Evolutionary conservation across 2,329 filamentous ascomycete species (phyloP).

Genomic region (Phialophora tarda): DNA sequence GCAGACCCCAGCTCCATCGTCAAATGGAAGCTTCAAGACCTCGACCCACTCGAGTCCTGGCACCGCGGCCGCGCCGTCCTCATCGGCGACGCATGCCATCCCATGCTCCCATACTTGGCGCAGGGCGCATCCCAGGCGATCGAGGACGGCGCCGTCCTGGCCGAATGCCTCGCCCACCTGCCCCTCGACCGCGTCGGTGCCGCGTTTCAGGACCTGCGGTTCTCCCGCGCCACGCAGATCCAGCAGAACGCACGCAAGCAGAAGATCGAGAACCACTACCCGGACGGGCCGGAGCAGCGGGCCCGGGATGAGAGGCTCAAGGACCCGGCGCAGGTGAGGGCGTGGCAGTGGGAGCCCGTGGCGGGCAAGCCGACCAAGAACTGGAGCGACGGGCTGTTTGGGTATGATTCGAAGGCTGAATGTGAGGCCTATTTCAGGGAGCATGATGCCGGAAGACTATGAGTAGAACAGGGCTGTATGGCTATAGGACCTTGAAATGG

Average conservation of each 20-base stretch:
- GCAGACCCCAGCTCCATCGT: slow-evolving; percentile 16
- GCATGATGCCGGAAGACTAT: slow-evolving; percentile 1
- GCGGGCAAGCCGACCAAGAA: slow-evolving; percentile 13
- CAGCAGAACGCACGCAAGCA: slow-evolving; percentile 10
- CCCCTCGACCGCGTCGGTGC: slow-evolving; percentile 9
- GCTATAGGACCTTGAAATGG: background rate
- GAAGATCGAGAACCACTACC: slow-evolving; percentile 16
- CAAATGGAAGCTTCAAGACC: slow-evolving; percentile 17
- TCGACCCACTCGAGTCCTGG: slow-evolving; percentile 11
- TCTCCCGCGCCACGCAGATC: slow-evolving; percentile 13
- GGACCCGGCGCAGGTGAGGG: slow-evolving; percentile 10
- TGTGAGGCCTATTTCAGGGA: slow-evolving; percentile 13
- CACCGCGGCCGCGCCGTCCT: slow-evolving; percentile 13
- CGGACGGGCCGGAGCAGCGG: slow-evolving; percentile 11
- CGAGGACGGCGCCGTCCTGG: slow-evolving; percentile 14
- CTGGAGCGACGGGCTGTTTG: slow-evolving; percentile 16
- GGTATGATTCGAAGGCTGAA: slow-evolving; percentile 12
- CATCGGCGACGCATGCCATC: slow-evolving; percentile 11
- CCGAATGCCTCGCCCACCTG: slow-evolving; percentile 13
- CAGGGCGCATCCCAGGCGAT: slow-evolving; percentile 5
- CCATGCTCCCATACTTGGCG: slow-evolving; percentile 2
- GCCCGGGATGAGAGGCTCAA: slow-evolving; percentile 15
- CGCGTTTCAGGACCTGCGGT: slow-evolving; percentile 11
- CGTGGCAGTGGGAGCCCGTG: slow-evolving; percentile 16
- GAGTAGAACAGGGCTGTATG: background rate